Evolutionary conservation across 345 rosid genomes (phyloP), one percentile per base, ranked within the genome.

Genomic region (Brassica nigra): DNA sequence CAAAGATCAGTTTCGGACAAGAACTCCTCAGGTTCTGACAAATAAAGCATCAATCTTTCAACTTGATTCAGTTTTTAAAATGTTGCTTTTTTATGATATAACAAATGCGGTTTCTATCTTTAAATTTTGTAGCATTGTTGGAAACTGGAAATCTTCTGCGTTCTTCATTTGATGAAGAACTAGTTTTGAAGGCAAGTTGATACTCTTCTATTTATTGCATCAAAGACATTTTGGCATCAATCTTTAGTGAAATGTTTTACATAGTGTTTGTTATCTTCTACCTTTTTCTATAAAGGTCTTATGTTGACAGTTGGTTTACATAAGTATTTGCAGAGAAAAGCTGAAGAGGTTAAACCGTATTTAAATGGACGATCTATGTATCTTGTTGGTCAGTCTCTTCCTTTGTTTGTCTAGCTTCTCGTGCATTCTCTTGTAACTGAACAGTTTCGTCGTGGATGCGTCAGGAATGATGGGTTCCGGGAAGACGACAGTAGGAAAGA

Each of bases 381-480:
- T 84, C 97, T 95, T 75, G 99, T 95, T 75, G 99, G 99, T 92
- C 42, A 88, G 97, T 87, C 84, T 79, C 89, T 55, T 68, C 70
- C 59, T 74, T 62, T 44, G 10, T 8, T 12, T 0, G 62, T 31
- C 64, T 67, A 57, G 76, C 58, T 47, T 66, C 39, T 74, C 16
- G 1, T 68, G 52, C 4, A 23, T 30, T 58, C 1, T 59, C 6
- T 49, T 42, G 20, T 61, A 8, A 62, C 0, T 68, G 67, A 34
- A 74, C 11, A 34, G 3, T 68, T 31, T 68, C 11, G 29, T 61
- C 11, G 12, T 49, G 58, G 58, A 69, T 77, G 47, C 27, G 28
- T 85, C 80, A 92, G 98, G 99, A 75, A 88, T 92, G 94, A 92
- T 95, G 99, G 99, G 99, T 58, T 95, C 97, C 4, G 99, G 99